Evolutionary conservation across 495 filamentous ascomycete species (phyloP).

Genomic region (Penicillium antarcticum): DNA sequence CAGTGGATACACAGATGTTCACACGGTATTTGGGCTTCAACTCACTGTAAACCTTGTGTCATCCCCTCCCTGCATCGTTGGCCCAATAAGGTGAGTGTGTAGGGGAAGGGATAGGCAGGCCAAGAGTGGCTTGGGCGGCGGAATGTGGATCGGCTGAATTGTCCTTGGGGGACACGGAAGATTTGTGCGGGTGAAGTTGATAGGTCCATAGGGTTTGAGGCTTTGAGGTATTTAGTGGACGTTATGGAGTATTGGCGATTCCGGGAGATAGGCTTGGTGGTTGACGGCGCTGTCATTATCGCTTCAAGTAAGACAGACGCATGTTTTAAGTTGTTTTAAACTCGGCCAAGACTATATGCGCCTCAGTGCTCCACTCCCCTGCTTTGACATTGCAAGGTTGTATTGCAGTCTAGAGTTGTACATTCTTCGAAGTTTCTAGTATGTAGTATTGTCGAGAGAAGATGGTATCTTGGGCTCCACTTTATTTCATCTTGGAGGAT

Average conservation of each 20-base stretch:
- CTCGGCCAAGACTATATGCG: slow-evolving; percentile 3
- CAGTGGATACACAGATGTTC: slow-evolving; percentile 3
- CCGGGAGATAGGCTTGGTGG: no score
- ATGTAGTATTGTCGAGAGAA: not conserved
- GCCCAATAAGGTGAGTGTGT: slow-evolving; percentile 12
- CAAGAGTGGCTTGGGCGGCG: slow-evolving; percentile 1
- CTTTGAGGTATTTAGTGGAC: not conserved
- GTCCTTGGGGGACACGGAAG: not conserved
- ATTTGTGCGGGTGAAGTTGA: not conserved
- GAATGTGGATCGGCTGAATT: slow-evolving; percentile 27
- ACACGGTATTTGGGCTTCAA: not conserved
- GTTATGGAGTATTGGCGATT: no score
- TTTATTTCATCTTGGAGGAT: no score
- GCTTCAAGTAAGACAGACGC: no score
- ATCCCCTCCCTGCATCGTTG: not conserved
- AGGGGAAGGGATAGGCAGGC: slow-evolving; percentile 16
- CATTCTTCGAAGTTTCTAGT: slow-evolving; percentile 8
- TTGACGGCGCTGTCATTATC: not conserved
- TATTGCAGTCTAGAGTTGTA: not conserved
- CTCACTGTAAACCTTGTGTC: not conserved
- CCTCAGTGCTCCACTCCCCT: slow-evolving; percentile 5
- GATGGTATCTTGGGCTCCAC: not conserved
- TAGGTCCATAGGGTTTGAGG: not conserved
- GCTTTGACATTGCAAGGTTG: slow-evolving; percentile 6
- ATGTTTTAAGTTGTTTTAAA: not conserved